A percentile compares a stretch with the other conserved stretches of the same genome.
These are phyloP conservation scores for Lachancea nothofagi DNA, from an alignment of 805 yeast species.

Conservation along the genomic window DNA sequence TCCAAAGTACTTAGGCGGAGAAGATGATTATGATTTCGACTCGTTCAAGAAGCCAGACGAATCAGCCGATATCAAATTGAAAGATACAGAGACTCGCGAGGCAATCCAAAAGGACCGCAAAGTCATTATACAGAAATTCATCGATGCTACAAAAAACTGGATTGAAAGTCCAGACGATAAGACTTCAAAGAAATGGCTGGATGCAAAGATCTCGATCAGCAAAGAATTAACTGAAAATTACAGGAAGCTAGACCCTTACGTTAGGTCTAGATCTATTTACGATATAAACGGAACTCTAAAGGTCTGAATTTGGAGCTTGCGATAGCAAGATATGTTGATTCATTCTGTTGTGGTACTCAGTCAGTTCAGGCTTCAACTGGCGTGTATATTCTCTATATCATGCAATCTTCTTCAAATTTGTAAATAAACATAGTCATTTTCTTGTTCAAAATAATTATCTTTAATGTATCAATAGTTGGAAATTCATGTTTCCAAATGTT, in stretches of 20 bases:
- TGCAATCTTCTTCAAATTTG: no score
- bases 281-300: conserved; percentile 65
- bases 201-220: conserved; percentile 51
- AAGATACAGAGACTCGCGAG: conserved; percentile 43
- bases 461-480: no score
- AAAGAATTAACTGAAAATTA: conserved; percentile 56
- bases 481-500: no score
- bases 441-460: no score
- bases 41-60: conserved; percentile 57
- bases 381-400: no score
- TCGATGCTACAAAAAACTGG: conserved; percentile 72
- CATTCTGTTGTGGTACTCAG: no score
- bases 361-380: no score
- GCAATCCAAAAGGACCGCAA: conserved; percentile 48
- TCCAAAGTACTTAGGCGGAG: conserved; percentile 74
- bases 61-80: conserved; percentile 47
- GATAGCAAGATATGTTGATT: no score
- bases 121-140: conserved; percentile 46
- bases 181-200: conserved; percentile 43
- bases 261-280: conserved; percentile 71
- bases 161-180: conserved; percentile 48
- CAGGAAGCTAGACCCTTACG: conserved; percentile 67
- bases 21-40: conserved; percentile 48
- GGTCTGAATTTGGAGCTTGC: no score
- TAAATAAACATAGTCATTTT: no score